Percentiles rank a stretch among this genome's conserved stretches.
Evolutionary conservation across 352 stramenopile genomes (phyloP).

Genomic region (Elongisporangium anandrum): DNA sequence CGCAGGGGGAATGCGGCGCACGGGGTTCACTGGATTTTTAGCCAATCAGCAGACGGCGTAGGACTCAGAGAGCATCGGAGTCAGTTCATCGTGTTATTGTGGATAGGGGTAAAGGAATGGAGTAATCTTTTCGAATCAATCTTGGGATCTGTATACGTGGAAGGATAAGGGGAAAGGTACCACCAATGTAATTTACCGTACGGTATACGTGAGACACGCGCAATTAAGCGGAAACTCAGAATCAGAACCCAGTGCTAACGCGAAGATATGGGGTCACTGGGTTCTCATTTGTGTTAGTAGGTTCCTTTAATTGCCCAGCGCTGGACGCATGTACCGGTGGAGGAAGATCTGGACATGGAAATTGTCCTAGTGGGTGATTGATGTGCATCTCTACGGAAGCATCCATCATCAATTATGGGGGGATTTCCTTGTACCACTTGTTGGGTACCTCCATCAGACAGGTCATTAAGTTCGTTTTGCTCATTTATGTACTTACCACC

Average conservation of each 20-base stretch:
- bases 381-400: neutral
- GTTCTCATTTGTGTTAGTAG: neutral
- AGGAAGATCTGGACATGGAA: neutral
- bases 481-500: neutral
- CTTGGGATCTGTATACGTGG: neutral
- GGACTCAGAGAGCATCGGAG: neutral
- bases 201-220: too few species aligned
- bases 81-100: neutral
- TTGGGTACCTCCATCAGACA: neutral
- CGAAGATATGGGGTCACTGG: neutral
- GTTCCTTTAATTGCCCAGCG: neutral
- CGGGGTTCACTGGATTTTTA: neutral
- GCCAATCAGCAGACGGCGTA: neutral
- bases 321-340: neutral
- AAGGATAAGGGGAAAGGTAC: neutral
- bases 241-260: too few species aligned
- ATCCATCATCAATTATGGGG: neutral
- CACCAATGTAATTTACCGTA: too few species aligned
- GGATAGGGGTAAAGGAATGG: neutral
- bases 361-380: neutral
- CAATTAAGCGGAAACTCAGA: too few species aligned
- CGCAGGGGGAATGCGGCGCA: neutral
- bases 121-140: neutral
- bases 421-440: neutral
- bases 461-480: neutral